Base-by-base conservation (phyloP, 176 grass and related monocot species). In the Oryza meyeriana region DNA sequence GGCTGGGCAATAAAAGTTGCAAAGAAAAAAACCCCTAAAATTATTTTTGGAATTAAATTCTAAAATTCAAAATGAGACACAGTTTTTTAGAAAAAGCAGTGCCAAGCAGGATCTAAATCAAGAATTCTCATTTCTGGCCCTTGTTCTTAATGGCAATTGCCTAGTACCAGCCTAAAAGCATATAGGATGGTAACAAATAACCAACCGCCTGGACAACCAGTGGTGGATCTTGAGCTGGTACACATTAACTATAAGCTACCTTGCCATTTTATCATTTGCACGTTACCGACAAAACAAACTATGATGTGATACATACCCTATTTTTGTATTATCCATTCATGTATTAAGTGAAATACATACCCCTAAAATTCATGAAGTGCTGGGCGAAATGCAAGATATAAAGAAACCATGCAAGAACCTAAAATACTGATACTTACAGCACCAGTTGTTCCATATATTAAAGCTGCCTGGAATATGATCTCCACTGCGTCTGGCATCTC, bases 401-500 rank as follows among this genome's bases (percentile, higher is more conserved):
- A 24, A 75, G 0, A 75, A 57, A 70, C 18, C 18, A 85, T 61
- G 4, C 3, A 79, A 31, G 16, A 66, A 66, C 66, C 30, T 44
- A 29, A 36, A 64, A 61, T 64, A 35, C 41, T 38, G 30, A 71
- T 72, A 90, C 89, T 89, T 85, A 94, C 89, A 72, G 92, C 87
- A 27, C 89, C 89, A 80, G 38, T 77, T 89, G 75, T 89, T 2
- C 89, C 92, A 79, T 69, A 83, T 25, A 77, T 57, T 79, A 94
- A 87, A 89, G 92, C 89, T 61, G 40, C 76, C 81, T 94, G 92
- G 66, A 89, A 94, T 85, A 91, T 82, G 74, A 94, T 81, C 79
- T 94, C 92, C 72, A 91, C 75, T 58, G 92, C 89, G 76, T 94
- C 92, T 64, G 92, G 89, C 92, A 94, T 91, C 81, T 89, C 81